phyloP scores from a whole-genome alignment of 1,284 basidiomycete species.

The Irpex sp. region DNA sequence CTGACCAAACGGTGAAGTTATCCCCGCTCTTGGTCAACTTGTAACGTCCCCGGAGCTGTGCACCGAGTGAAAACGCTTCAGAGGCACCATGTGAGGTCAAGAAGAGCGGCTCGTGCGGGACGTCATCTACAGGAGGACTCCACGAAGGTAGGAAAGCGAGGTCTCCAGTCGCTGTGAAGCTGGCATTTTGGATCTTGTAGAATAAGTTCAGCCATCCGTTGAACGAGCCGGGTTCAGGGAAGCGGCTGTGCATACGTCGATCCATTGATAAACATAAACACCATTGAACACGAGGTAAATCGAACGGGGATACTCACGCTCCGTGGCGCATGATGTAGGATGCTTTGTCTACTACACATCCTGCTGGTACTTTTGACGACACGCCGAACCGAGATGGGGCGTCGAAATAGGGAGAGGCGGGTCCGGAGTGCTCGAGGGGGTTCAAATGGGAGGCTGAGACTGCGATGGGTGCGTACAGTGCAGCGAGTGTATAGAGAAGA shows the following conservation, averaged over 20 bases:
- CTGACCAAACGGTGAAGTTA: constrained; percentile 40
- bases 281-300: background rate
- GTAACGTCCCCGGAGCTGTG: constrained; percentile 35
- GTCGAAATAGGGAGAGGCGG: constrained; percentile 39
- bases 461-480: background rate
- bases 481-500: background rate
- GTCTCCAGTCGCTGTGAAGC: constrained; percentile 35
- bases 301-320: constrained; percentile 26
- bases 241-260: constrained; percentile 27
- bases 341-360: constrained; percentile 39
- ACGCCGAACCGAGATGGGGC: constrained; percentile 36
- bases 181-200: constrained; percentile 37
- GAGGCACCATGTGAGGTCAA: constrained; percentile 34
- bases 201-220: constrained; percentile 35
- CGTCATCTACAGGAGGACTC: constrained; percentile 37
- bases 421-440: constrained; percentile 38
- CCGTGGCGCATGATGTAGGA: constrained; percentile 42
- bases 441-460: constrained; percentile 23
- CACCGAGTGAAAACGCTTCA: constrained; percentile 38
- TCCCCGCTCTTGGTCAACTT: constrained; percentile 35
- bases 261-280: background rate
- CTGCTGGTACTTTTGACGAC: constrained; percentile 26
- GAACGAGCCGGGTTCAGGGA: constrained; percentile 38
- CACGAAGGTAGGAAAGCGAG: constrained; percentile 38
- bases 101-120: constrained; percentile 34